Evolutionary conservation across 495 filamentous ascomycete species (phyloP).

Genomic region (Podospora bellae-mahoneyi): DNA sequence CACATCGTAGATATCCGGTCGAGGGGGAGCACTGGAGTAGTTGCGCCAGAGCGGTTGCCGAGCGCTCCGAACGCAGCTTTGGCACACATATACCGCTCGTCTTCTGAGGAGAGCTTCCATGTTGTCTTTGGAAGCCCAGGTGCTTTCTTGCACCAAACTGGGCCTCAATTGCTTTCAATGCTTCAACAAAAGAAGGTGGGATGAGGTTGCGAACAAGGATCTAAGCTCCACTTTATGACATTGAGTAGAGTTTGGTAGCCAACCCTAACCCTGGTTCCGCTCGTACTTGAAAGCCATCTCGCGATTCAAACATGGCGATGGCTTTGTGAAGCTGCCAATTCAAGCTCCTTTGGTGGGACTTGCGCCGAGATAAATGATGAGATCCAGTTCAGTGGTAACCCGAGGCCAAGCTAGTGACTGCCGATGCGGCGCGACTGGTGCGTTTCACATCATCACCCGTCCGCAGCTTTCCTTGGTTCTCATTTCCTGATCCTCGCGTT

Average conservation of each 20-base stretch:
- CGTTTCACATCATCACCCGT: constrained; percentile 7
- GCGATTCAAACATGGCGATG: not conserved
- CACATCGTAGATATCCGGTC: constrained; percentile 79
- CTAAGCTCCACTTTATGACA: constrained; percentile 10
- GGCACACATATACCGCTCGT: constrained; percentile 39
- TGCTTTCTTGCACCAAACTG: not conserved
- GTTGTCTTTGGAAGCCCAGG: not conserved
- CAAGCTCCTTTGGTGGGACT: not conserved
- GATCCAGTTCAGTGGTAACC: not conserved
- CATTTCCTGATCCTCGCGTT: not conserved
- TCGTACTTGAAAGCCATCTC: not conserved
- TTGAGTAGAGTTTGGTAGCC: not conserved
- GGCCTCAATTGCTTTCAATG: not conserved
- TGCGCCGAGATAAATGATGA: too few relatives aligned
- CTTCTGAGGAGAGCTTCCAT: constrained; percentile 30
- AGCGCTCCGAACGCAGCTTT: constrained; percentile 43
- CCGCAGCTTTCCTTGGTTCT: not conserved
- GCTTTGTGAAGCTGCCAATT: not conserved
- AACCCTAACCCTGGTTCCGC: constrained; percentile 17
- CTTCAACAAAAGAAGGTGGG: not conserved
- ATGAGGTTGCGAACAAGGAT: not conserved
- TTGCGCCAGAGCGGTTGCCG: constrained; percentile 31
- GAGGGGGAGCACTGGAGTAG: constrained; percentile 37
- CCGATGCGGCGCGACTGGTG: not conserved
- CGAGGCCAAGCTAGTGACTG: not conserved